These are phyloP conservation scores for Fusarium zealandicum DNA, from an alignment of 2,329 filamentous ascomycete genomes.

Conservation along the genomic window DNA sequence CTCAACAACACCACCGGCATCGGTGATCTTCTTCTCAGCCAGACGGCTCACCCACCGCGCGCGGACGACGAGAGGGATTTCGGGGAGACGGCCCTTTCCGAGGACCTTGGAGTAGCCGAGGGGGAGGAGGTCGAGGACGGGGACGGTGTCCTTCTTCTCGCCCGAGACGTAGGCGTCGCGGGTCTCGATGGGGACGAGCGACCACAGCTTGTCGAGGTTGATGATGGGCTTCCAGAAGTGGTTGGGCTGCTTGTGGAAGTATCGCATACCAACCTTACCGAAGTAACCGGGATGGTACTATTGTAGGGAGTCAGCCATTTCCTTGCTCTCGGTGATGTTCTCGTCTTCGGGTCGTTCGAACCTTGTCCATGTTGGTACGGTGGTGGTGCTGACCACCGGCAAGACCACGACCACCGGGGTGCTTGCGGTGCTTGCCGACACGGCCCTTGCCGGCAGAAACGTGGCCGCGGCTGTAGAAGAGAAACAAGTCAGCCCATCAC, in stretches of 20 bases:
- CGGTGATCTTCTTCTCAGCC: slow-evolving; percentile 98
- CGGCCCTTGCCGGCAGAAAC: slow-evolving; percentile 98
- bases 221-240: slow-evolving; percentile 98
- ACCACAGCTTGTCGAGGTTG: slow-evolving; percentile 99
- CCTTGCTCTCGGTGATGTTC: slow-evolving; percentile 10
- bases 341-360: slow-evolving; percentile 62
- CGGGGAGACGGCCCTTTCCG: slow-evolving; percentile 95
- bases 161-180: slow-evolving; percentile 89
- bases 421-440: slow-evolving; percentile 98
- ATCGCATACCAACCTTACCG: slow-evolving; percentile 93
- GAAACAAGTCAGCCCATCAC: slow-evolving; percentile 40
- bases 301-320: slow-evolving; percentile 42
- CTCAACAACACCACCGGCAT: slow-evolving; percentile 95
- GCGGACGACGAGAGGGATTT: slow-evolving; percentile 92
- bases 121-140: slow-evolving; percentile 96
- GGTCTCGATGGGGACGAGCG: slow-evolving; percentile 89
- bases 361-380: slow-evolving; percentile 71
- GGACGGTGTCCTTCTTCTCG: slow-evolving; percentile 86
- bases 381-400: slow-evolving; percentile 98
- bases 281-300: slow-evolving; percentile 99
- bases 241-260: slow-evolving; percentile 96
- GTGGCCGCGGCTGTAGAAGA: slow-evolving; percentile 80
- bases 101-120: slow-evolving; percentile 99
- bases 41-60: slow-evolving; percentile 95
- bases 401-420: slow-evolving; percentile 81